Evolutionary conservation across 2,329 filamentous ascomycete genomes (phyloP), one percentile per base, ranked within the genome.

Genomic region (Rutstroemia sp.): DNA sequence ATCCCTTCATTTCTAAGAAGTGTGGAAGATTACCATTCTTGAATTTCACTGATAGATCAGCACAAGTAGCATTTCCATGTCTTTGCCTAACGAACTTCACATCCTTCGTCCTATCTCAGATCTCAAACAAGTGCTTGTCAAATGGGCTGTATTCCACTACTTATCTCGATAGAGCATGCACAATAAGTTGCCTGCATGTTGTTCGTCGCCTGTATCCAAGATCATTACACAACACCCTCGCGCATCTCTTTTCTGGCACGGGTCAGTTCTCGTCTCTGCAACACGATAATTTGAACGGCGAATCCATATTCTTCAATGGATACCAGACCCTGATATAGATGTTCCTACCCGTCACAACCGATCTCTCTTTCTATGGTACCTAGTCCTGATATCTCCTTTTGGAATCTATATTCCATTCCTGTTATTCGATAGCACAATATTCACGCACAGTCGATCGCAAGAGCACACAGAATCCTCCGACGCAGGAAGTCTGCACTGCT

Each of bases 211-310:
- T 17, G 7, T 14, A n/a, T 41, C 9, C 5, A 41, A 41, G 17
- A 41, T 12, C 10, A 21, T 45, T 25, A 50, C 52, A 34, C 30
- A 30, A 12, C 6, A 27, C 17, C 17, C 39, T 55, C 19, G 14
- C n/a, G 19, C 27, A 27, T 52, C 8, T 42, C 45, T 10, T 38
- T 30, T 41, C 10, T n/a, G 46, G 41, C 47, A 23, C 46, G 17
- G 21, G 23, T 34, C n/a, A 34, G 27, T 50, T 55, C 42, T 55
- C 46, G 52, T 44, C 27, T 44, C 58, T 53, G 56, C 56, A 56
- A 48, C 52, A 56, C 56, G 56, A 60, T 54, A 60, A 58, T 51
- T 25, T 23, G 30, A 52, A 44, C 56, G 56, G 42, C 37, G 45
- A 25, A 39, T 49, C 21, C 52, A 23, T 48, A 27, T 34, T 27